These are phyloP conservation scores for Vinca major DNA, from an alignment of 305 asterid species.

Conservation along the genomic window DNA sequence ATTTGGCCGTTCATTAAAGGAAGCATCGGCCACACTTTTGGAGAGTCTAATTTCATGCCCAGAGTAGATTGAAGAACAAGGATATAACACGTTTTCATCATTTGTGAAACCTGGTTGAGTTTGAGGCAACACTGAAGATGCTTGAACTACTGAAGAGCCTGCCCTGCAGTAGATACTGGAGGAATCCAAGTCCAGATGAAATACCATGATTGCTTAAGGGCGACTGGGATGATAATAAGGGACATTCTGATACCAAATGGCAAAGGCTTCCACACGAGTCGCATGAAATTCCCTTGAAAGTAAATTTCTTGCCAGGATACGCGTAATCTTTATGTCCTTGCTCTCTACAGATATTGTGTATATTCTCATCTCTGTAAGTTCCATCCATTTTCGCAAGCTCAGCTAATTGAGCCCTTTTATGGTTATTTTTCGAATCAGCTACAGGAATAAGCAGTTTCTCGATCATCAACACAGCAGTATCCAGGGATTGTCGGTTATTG, in stretches of 20 bases:
- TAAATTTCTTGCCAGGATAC: constrained; percentile 30
- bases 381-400: constrained; percentile 36
- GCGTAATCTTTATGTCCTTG: constrained; percentile 34
- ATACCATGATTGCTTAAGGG: neutral
- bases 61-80: neutral
- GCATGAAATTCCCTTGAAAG: constrained; percentile 30
- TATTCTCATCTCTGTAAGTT: constrained; percentile 25
- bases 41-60: neutral
- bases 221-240: constrained; percentile 12
- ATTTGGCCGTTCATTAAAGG: neutral
- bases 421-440: constrained; percentile 29
- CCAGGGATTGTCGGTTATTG: constrained; percentile 22
- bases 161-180: neutral
- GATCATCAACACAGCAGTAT: constrained; percentile 35
- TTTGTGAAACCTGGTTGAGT: neutral
- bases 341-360: constrained; percentile 30
- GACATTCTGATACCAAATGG: constrained; percentile 32
- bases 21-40: neutral
- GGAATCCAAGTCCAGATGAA: neutral
- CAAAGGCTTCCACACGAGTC: constrained; percentile 36
- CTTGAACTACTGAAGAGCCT: neutral
- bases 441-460: constrained; percentile 39
- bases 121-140: neutral
- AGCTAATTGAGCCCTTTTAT: constrained; percentile 31
- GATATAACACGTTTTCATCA: neutral